Evolutionary conservation across 2,329 filamentous ascomycete species (phyloP), one percentile per base, ranked within the genome.

Genomic region (Juglanconis juglandina): DNA sequence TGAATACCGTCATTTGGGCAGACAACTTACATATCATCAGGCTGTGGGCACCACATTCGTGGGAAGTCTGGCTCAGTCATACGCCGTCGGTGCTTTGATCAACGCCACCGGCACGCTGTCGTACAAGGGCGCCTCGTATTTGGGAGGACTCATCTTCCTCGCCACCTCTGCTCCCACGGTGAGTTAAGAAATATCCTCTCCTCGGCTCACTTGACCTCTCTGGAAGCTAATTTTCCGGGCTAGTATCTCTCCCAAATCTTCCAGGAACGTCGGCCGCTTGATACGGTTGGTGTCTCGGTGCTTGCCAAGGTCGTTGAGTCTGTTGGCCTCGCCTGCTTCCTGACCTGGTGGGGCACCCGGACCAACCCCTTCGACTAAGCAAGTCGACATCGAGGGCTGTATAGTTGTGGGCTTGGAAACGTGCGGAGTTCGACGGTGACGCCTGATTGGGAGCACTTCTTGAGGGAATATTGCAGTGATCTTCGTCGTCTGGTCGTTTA

Each of bases 311-410:
- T 95, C 68, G 85, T 96, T 68, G 95, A 98, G 86, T 97, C 95
- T 3, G 86, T 98, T 62, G 95, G 94, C 66, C 85, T 98, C 61
- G 92, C 90, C 65, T 75, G 96, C 71, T 92, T 98, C 85, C 83
- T 98, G 70, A 96, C 92, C 73, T 98, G 91, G 90, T 98, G 94
- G 94, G 94, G 94, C 71, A 97, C 94, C 71, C 89, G 90, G 73
- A 95, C 92, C 79, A 94, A 92, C 81, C 92, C 92, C 63, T 96
- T 96, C 77, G 87, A 92, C 72, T 93, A 89, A 83, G 71, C 59
- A 69, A 65, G 63, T 47, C 7, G 34, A 30, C 42, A 33, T 47
- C n/a, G 34, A n/a, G 32, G 30, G 3, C n/a, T 17, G 42, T 17
- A 46, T 24, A 17, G 42, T 46, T 13, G 33, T 53, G 42, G 37